Evolutionary conservation across 2,329 filamentous ascomycete species (phyloP), one percentile per base, ranked within the genome.

Genomic region (Aspergillus ibericus): DNA sequence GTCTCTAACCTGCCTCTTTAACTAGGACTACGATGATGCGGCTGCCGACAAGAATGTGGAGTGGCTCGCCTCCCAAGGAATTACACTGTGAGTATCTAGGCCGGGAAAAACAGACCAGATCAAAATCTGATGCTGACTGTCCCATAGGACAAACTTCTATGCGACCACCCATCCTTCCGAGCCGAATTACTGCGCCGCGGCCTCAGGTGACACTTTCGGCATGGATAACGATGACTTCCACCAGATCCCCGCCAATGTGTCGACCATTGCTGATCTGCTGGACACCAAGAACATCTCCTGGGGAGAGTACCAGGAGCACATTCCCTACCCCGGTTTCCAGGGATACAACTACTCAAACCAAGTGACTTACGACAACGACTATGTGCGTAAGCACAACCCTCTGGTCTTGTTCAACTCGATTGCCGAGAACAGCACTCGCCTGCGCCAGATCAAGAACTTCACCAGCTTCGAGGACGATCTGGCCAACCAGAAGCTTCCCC

Each of bases 381-480:
- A 95, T 71, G 90, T 93, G 7, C 87, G 91, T 70, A 93, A 95
- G 78, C 91, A 95, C 78, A 92, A 93, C 61, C 75, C 75, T 79
- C 84, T 49, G 76, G 78, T 93, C 57, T 79, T 88, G 55, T 91
- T 85, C 75, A 83, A 92, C 71, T 85, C 83, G 35, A 81, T 90
- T 53, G 82, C 87, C 58, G 78, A 81, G 53, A 82, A 81, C 51
- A 73, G 80, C 27, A 80, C 85, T 18, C 86, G 89, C 25, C 79
- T 90, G 1, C 81, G 83, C 5, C 82, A 86, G 70, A 88, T 90
- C 75, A 93, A 93, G 82, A 92, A 91, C 76, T 79, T 91, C 59
- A 87, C 81, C 52, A 70, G 81, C 65, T 92, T 93, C 77, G 81
- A 87, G 66, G 77, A 83, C 48, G 91, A 95, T 67, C 80, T 93